Percentiles rank a stretch among this genome's conserved stretches.
These are phyloP conservation scores for Nasturtium officinale DNA, from an alignment of 345 rosid species.

Conservation along the genomic window DNA sequence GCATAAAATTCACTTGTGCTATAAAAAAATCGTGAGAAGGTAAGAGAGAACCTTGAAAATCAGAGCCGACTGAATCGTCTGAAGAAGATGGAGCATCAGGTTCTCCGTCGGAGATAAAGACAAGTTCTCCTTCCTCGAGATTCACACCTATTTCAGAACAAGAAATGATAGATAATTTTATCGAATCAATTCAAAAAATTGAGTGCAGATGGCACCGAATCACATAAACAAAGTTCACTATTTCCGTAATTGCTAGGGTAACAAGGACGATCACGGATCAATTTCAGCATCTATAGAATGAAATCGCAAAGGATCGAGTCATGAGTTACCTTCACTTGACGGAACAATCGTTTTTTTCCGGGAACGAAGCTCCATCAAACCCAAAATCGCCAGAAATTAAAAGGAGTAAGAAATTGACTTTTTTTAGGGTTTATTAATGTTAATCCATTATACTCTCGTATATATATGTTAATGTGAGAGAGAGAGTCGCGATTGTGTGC, in stretches of 20 bases:
- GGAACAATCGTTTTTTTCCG: slow-evolving; percentile 10
- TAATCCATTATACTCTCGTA: too few species aligned
- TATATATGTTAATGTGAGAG: background rate
- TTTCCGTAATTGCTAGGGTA: background rate
- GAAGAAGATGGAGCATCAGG: slow-evolving; percentile 8
- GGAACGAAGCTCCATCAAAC: slow-evolving; percentile 32
- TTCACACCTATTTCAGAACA: slow-evolving; percentile 11
- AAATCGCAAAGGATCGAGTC: background rate
- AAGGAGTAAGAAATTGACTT: too few species aligned
- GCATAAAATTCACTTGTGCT: background rate
- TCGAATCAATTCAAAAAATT: background rate
- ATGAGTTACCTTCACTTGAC: slow-evolving; percentile 33
- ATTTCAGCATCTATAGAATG: background rate
- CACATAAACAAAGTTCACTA: slow-evolving; percentile 4
- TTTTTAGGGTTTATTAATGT: slow-evolving; percentile 40
- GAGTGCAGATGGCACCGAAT: slow-evolving; percentile 22
- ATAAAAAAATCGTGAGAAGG: background rate
- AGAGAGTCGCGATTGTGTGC: background rate
- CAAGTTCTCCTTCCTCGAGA: slow-evolving; percentile 17
- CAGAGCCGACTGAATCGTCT: slow-evolving; percentile 15
- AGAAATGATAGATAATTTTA: too few species aligned
- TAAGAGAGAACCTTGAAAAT: slow-evolving; percentile 22
- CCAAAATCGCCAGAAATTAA: too few species aligned
- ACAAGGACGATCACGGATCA: background rate
- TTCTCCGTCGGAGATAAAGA: slow-evolving; percentile 12